A percentile compares a stretch with the other conserved stretches of the same genome.
Conservation (phyloP, 2,329 filamentous ascomycete genomes). For the Calonectria hongkongensis region DNA sequence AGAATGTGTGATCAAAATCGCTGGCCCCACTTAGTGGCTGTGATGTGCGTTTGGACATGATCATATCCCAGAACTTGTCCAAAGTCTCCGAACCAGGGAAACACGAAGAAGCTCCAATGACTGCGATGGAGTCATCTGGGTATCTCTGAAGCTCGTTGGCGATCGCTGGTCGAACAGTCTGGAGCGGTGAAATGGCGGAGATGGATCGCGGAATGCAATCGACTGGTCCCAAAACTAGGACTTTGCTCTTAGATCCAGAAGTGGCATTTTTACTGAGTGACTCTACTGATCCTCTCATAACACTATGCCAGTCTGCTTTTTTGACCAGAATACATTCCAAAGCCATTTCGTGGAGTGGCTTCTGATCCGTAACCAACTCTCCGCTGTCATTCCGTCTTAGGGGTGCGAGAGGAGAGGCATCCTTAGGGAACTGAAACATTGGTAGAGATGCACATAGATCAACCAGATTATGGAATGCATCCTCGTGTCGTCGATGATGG, state of each 20-base stretch:
- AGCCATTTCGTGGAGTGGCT: neutral
- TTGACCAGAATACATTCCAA: conserved; percentile 1
- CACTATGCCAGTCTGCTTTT: neutral
- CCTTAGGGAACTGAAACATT: neutral
- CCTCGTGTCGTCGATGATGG: neutral
- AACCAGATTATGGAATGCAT: neutral
- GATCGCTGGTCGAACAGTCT: neutral
- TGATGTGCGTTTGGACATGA: neutral
- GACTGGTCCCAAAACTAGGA: neutral
- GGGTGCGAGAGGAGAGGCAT: neutral
- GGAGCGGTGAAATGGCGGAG: neutral
- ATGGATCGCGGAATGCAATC: conserved; percentile 5
- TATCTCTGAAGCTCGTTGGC: neutral
- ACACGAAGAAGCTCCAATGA: neutral
- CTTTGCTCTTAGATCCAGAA: neutral
- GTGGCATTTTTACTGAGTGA: neutral
- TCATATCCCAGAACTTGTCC: neutral
- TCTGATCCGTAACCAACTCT: neutral
- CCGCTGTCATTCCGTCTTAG: neutral
- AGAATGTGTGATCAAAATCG: neutral
- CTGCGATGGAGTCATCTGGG: neutral
- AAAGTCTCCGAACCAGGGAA: neutral
- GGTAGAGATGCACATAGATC: neutral
- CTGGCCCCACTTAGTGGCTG: neutral
- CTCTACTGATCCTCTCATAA: neutral